Evolutionary conservation across 352 stramenopile genomes (phyloP), one percentile per base, ranked within the genome.

Genomic region (Phytopythium ostracodes): DNA sequence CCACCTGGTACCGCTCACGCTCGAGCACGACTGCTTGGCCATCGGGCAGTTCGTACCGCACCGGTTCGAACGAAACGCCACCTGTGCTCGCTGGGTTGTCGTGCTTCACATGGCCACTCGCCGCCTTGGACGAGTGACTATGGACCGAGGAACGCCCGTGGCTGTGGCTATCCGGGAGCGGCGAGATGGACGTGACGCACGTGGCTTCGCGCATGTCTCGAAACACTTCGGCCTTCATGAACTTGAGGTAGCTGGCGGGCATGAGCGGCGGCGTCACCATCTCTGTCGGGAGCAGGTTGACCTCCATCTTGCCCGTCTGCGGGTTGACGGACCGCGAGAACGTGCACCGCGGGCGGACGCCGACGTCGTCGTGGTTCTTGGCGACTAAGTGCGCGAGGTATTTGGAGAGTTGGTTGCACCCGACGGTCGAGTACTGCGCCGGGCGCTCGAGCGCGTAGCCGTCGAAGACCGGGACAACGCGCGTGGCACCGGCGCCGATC

Each of bases 391-490:
- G 74, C 35, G 79, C 75, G 25, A 96, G 69, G 63, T 95, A 88
- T 49, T 76, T 71, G 20, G 73, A 87, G 43, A 96, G 65, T 12
- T 81, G 77, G 60, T 93, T 80, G 58, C 84, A 84, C 9, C 88
- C 86, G 33, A 94, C 73, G 0, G 72, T 73, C 22, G 82, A 96
- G 66, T 87, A 84, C 67, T 93, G 84, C 17, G 83, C 75, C 0
- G 87, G 84, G 7, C 73, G 81, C 63, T 94, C 76, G 24, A 98
- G 62, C 2, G 91, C 78, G 66, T 93, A 97, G 40, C 93, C 93
- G 60, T 98, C 91, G 42, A 96, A 91, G 35, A 98, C 88, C 4
- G 93, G 89, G 36, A 95, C 88, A 24, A 96, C 90, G 25, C 87
- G 88, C 49, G 88, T 91, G 24, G 82, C 75, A 11, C 89, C 88